phyloP scores from a whole-genome alignment of 2,329 filamentous ascomycete species.

The Sclerotinia subarctica region DNA sequence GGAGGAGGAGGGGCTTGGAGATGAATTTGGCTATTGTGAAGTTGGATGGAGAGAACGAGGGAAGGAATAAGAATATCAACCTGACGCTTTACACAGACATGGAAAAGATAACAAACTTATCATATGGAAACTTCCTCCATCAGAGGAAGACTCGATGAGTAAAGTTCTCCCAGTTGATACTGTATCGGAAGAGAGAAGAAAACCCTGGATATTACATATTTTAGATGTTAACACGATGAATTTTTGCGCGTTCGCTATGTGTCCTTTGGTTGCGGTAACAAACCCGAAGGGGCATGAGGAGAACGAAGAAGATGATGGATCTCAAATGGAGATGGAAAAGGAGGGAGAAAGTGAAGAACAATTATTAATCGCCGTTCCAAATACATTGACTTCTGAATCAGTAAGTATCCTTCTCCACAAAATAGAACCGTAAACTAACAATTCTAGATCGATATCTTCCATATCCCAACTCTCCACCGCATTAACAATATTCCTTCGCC shows the following conservation, averaged over 20 bases:
- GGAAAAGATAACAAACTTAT: conserved; percentile 83
- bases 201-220: conserved; percentile 83
- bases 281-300: background rate
- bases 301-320: background rate
- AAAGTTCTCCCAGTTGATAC: conserved; percentile 68
- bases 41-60: too few species aligned
- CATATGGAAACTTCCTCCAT: conserved; percentile 70
- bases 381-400: conserved; percentile 68
- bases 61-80: background rate
- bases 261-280: background rate
- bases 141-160: conserved; percentile 63
- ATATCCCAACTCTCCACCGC: conserved; percentile 72
- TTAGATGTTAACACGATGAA: conserved; percentile 90
- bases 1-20: background rate
- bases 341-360: conserved; percentile 30
- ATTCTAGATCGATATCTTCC: conserved; percentile 71
- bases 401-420: conserved; percentile 43
- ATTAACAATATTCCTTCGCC: conserved; percentile 53
- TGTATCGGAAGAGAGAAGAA: conserved; percentile 47
- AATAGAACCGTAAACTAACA: conserved; percentile 26
- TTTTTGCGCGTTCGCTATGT: conserved; percentile 75
- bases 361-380: conserved; percentile 75
- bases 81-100: conserved; percentile 61
- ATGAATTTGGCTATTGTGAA: too few species aligned
- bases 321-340: background rate